Evolutionary conservation across 169 alveolate genomes (phyloP).

Genomic region (Plasmodium vinckei): DNA sequence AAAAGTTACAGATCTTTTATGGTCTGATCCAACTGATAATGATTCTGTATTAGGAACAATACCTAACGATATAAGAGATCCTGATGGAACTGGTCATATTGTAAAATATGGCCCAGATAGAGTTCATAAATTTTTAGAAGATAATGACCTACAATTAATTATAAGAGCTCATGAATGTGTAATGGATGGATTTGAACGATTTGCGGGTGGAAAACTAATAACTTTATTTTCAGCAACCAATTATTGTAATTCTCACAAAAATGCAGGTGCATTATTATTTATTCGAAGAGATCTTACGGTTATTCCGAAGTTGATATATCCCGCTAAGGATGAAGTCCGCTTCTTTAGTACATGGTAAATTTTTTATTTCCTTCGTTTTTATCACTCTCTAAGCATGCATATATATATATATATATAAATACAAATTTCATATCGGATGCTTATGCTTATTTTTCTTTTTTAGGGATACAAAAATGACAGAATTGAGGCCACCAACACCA

Average conservation of each 20-base stretch:
- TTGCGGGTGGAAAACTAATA: constrained; percentile 99
- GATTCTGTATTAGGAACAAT: constrained; percentile 97
- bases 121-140: constrained; percentile 91
- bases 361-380: background rate
- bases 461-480: constrained; percentile 89
- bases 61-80: constrained; percentile 98
- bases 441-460: constrained; percentile 5
- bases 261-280: constrained; percentile 99
- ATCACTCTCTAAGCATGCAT: background rate
- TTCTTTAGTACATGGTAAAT: constrained; percentile 75
- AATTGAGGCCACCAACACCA: constrained; percentile 87
- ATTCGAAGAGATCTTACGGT: constrained; percentile 96
- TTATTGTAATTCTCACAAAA: constrained; percentile 99
- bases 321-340: constrained; percentile 88
- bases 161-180: constrained; percentile 99
- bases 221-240: constrained; percentile 99
- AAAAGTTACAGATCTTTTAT: constrained; percentile 87
- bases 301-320: constrained; percentile 98
- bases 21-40: constrained; percentile 99
- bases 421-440: background rate
- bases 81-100: constrained; percentile 99
- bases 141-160: constrained; percentile 88
- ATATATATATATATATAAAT: background rate
- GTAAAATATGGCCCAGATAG: constrained; percentile 98
- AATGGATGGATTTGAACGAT: constrained; percentile 99